These are phyloP conservation scores for Xanthoconium purpureum DNA, from an alignment of 768 basidiomycete genomes.

Conservation along the genomic window DNA sequence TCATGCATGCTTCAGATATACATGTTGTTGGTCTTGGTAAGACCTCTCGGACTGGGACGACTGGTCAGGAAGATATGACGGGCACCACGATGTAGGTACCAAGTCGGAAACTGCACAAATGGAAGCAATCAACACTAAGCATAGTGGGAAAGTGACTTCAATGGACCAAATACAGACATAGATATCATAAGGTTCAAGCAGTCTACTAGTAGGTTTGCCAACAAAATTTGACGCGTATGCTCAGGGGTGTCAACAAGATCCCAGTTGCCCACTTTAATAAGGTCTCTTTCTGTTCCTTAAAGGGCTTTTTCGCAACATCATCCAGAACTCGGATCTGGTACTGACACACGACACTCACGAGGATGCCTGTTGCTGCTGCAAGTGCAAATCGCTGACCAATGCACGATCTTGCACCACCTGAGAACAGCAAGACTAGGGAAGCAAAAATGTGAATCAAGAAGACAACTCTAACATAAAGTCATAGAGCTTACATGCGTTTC, in stretches of 20 bases:
- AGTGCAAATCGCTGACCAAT: slow-evolving; percentile 50
- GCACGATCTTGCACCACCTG: slow-evolving; percentile 43
- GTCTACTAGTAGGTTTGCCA: slow-evolving; percentile 6
- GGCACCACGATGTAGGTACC: too few relatives aligned
- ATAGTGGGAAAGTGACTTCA: too few relatives aligned
- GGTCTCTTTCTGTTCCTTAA: slow-evolving; percentile 32
- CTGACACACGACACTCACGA: slow-evolving; percentile 41
- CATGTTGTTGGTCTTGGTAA: slow-evolving; percentile 23
- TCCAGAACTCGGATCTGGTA: slow-evolving; percentile 42
- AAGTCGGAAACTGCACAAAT: too few relatives aligned
- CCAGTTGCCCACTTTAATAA: slow-evolving; percentile 39
- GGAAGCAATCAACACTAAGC: too few relatives aligned
- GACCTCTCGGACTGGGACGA: too few relatives aligned
- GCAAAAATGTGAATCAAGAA: not conserved
- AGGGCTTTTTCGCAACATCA: slow-evolving; percentile 28
- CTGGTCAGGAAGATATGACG: too few relatives aligned
- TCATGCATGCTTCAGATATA: slow-evolving; percentile 28
- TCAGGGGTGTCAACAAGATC: slow-evolving; percentile 35
- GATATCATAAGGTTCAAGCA: too few relatives aligned
- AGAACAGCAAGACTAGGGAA: slow-evolving; percentile 42
- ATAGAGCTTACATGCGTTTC: slow-evolving; percentile 17
- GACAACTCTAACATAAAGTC: not conserved
- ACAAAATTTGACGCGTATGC: slow-evolving; percentile 24
- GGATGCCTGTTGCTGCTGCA: slow-evolving; percentile 39
- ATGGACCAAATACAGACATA: too few relatives aligned